Conservation (phyloP, 1,284 basidiomycete genomes). For the Cronartium quercuum region DNA sequence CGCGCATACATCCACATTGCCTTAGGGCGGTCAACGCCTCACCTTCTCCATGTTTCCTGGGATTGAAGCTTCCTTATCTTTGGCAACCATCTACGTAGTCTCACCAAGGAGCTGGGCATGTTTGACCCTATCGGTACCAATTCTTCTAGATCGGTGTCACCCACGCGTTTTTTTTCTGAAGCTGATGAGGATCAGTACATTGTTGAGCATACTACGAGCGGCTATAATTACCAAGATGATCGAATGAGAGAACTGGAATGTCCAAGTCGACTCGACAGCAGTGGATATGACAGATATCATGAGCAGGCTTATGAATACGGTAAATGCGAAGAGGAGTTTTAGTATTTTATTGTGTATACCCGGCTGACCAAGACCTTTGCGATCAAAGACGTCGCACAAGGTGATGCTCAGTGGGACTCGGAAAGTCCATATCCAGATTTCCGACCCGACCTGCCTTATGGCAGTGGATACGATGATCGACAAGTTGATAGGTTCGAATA, state of each 20-base stretch:
- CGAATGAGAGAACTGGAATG: background rate
- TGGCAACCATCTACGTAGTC: background rate
- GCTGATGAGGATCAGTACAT: background rate
- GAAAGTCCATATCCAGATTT: too few relatives aligned
- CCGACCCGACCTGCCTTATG: too few relatives aligned
- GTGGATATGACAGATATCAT: background rate
- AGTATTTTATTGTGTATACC: too few relatives aligned
- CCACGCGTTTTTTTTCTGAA: background rate
- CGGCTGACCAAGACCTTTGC: too few relatives aligned
- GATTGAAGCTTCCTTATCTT: background rate
- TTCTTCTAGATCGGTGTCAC: background rate
- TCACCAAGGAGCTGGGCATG: background rate
- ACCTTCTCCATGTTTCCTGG: too few relatives aligned
- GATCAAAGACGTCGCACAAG: too few relatives aligned
- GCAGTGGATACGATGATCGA: too few relatives aligned
- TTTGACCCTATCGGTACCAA: background rate
- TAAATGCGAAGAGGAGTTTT: too few relatives aligned
- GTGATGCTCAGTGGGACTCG: too few relatives aligned
- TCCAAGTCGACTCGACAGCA: background rate
- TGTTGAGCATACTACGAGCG: background rate
- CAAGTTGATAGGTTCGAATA: too few relatives aligned
- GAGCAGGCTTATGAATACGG: background rate
- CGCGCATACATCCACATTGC: too few relatives aligned
- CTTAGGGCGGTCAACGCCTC: too few relatives aligned
- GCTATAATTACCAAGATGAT: background rate